Conservation (phyloP, 73 alveolate genomes). For the Paramecium pentaurelia region DNA sequence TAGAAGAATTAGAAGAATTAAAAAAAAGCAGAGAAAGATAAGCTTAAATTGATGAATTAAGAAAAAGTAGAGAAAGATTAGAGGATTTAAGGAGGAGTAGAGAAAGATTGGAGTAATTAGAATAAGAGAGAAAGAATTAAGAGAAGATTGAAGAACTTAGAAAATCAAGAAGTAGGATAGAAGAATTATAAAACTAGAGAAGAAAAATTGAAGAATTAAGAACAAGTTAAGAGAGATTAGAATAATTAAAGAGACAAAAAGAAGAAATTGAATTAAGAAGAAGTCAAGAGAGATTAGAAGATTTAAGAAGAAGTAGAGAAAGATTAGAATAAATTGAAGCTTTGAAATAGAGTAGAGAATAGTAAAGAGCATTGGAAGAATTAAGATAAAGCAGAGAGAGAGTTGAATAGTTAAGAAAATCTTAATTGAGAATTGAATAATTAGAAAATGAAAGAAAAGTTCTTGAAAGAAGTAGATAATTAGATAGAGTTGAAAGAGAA, state of each 20-base stretch:
- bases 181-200: conserved; percentile 25
- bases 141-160: conserved; percentile 34
- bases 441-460: conserved; percentile 7
- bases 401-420: conserved; percentile 4
- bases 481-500: conserved; percentile 46
- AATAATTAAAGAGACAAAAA: background rate
- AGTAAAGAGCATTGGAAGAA: background rate
- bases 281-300: conserved; percentile 30
- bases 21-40: conserved; percentile 31
- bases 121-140: conserved; percentile 42
- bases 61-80: conserved; percentile 26
- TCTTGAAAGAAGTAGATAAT: conserved; percentile 45
- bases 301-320: background rate
- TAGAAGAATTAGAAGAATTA: conserved; percentile 37
- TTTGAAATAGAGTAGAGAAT: conserved; percentile 24
- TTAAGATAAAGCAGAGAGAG: background rate
- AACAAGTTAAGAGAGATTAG: conserved; percentile 24
- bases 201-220: conserved; percentile 36
- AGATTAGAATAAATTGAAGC: conserved; percentile 38
- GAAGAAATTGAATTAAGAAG: conserved; percentile 23
- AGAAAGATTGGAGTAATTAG: conserved; percentile 40
- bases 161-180: conserved; percentile 46
- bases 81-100: conserved; percentile 22
- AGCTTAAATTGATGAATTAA: background rate
- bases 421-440: conserved; percentile 27